Base-by-base conservation (phyloP, 805 yeast species). In the Priceomyces melissophilus region DNA sequence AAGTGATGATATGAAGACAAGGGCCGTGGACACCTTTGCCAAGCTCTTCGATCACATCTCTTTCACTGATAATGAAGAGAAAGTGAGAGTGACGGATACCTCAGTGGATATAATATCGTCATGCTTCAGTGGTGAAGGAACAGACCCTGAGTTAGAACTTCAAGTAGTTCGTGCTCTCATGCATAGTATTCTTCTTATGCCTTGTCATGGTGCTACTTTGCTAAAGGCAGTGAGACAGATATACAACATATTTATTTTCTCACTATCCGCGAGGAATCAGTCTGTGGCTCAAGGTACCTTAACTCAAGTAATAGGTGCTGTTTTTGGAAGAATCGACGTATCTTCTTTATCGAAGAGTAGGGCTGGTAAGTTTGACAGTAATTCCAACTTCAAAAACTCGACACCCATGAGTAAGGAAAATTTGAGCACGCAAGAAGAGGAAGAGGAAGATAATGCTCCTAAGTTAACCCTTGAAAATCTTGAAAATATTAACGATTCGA, bases 271-370 rank as follows among this genome's bases (percentile, higher is more conserved):
- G 3, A 71, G 85, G 17, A 91, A 89, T 57, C 99, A 93, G 64
- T 86, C 89, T 1, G 82, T 90, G 44, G 98, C 99, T 0, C 98
- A 95, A 67, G 98, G 96, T 1, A 84, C 93, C 6, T 72, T 93
- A 49, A 87, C 95, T 2, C 99, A 93, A 65, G 84, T 91, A 54
- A 87, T 93, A 15, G 81, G 82, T 41, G 81, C 87, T 7, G 83
- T 90, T 9, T 93, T 88, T 65, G 95, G 86, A 46, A 78, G 93
- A 47, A 69, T 70, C 17, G 47, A 57, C 31, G 72, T 67, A 34
- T 49, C 60, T 1, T 48, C 53, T 71, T 73, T 46, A 61, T 80
- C 69, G 78, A 78, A 50, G 68, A 68, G 28, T 31, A 52, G 43
- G 35, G 32, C 36, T 3, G 48, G 42, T 8, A 45, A 52, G 25